A percentile compares a stretch with the other conserved stretches of the same genome.
phyloP scores from a whole-genome alignment of 2,329 filamentous ascomycete species.

The Anisogramma anomala region DNA sequence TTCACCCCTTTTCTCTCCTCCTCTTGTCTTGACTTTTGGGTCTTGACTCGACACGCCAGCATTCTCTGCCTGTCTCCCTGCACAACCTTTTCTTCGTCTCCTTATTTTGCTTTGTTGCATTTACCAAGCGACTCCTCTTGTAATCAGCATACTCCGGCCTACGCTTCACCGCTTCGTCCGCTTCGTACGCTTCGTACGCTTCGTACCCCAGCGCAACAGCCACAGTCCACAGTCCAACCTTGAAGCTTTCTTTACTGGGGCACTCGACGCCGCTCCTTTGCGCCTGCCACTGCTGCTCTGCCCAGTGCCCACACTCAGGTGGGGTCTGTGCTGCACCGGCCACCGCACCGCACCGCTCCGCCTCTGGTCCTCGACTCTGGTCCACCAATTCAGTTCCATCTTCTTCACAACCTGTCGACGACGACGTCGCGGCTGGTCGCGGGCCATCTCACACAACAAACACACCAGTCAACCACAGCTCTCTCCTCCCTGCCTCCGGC shows the following conservation, averaged over 20 bases:
- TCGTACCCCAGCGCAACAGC: too few relatives aligned
- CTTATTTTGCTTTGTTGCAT: neutral
- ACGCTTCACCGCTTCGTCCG: neutral
- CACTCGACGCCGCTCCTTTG: neutral
- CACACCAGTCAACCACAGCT: too few relatives aligned
- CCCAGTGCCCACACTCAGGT: neutral
- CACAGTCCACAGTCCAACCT: conserved; percentile 8
- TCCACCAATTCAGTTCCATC: neutral
- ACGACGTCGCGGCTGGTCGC: conserved; percentile 10
- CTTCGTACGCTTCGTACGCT: too few relatives aligned
- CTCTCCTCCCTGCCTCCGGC: neutral
- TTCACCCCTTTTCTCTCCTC: neutral
- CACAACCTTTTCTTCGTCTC: neutral
- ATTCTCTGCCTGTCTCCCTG: too few relatives aligned
- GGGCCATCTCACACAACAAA: conserved; percentile 4
- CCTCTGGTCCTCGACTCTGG: neutral
- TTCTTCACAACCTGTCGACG: neutral
- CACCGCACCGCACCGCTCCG: too few relatives aligned
- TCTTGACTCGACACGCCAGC: conserved; percentile 1
- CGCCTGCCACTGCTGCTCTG: neutral
- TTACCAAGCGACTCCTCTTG: conserved; percentile 3
- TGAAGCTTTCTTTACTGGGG: neutral
- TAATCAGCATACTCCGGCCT: conserved; percentile 6
- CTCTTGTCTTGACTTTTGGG: neutral
- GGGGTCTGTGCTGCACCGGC: conserved; percentile 9